Percentiles rank a stretch among this genome's conserved stretches.
phyloP scores from a whole-genome alignment of 1,139 yeast genomes.

The Taiozyma sp. region DNA sequence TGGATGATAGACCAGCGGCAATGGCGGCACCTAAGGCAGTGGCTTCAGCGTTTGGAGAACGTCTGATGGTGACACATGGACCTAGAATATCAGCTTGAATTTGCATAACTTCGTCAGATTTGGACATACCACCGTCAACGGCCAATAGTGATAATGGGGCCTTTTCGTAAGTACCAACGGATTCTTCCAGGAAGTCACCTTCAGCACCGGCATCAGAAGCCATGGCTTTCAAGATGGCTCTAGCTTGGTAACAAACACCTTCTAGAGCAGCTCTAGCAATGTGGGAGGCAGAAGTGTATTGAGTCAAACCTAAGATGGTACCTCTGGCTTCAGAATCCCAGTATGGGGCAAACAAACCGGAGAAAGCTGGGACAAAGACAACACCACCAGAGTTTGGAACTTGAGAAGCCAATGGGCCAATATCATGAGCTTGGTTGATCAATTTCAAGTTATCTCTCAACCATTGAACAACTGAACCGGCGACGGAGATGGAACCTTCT shows the following conservation, averaged over 20 bases:
- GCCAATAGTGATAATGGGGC: conserved; percentile 55
- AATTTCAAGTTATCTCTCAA: conserved; percentile 84
- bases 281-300: conserved; percentile 81
- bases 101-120: conserved; percentile 88
- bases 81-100: conserved; percentile 90
- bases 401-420: conserved; percentile 84
- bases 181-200: conserved; percentile 38
- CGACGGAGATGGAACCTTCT: conserved; percentile 95
- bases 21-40: conserved; percentile 97
- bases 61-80: conserved; percentile 75
- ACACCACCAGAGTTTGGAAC: conserved; percentile 88
- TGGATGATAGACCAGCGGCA: conserved; percentile 80
- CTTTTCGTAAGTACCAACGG: conserved; percentile 30
- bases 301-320: conserved; percentile 88
- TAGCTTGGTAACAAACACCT: conserved; percentile 91
- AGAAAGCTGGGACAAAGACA: conserved; percentile 91
- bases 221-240: conserved; percentile 91
- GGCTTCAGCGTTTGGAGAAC: conserved; percentile 85
- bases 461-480: conserved; percentile 95
- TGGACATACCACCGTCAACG: conserved; percentile 96
- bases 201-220: conserved; percentile 66
- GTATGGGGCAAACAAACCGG: conserved; percentile 93
- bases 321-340: conserved; percentile 96
- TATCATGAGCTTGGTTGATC: conserved; percentile 77
- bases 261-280: conserved; percentile 93